A percentile compares a stretch with the other conserved stretches of the same genome.
Conservation (phyloP, 768 basidiomycete genomes). For the Auricularia heimuer region DNA sequence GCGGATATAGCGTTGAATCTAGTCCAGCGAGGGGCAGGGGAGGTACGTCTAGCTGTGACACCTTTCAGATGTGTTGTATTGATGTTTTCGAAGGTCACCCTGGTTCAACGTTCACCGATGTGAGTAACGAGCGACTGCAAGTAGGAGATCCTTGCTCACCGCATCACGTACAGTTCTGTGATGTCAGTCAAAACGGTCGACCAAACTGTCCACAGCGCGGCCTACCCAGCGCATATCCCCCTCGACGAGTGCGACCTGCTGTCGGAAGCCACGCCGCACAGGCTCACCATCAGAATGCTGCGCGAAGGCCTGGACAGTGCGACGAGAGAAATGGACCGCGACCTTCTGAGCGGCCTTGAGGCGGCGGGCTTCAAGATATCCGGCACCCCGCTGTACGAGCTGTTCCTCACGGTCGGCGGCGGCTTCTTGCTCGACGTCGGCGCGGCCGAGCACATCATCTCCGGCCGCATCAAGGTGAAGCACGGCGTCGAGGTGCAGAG, state of each 20-base stretch:
- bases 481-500: constrained; percentile 11
- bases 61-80: constrained; percentile 25
- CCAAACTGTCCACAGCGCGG: constrained; percentile 12
- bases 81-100: constrained; percentile 3
- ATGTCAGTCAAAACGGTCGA: constrained; percentile 16
- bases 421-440: constrained; percentile 8
- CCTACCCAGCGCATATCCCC: no score
- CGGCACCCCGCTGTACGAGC: background rate
- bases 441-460: constrained; percentile 11
- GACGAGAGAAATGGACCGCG: no score
- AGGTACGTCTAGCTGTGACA: constrained; percentile 24
- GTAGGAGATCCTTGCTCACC: background rate
- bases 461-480: constrained; percentile 14
- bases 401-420: background rate
- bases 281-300: background rate
- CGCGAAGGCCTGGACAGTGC: no score
- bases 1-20: constrained; percentile 6
- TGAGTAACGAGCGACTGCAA: background rate
- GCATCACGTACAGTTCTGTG: background rate
- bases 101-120: constrained; percentile 6
- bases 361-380: background rate
- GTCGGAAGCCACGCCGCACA: background rate
- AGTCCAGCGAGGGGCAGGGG: background rate
- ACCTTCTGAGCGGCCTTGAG: background rate
- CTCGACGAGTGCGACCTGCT: no score